Evolutionary conservation across 2,329 filamentous ascomycete species (phyloP), one percentile per base, ranked within the genome.

Genomic region (Fusarium dlaminii): DNA sequence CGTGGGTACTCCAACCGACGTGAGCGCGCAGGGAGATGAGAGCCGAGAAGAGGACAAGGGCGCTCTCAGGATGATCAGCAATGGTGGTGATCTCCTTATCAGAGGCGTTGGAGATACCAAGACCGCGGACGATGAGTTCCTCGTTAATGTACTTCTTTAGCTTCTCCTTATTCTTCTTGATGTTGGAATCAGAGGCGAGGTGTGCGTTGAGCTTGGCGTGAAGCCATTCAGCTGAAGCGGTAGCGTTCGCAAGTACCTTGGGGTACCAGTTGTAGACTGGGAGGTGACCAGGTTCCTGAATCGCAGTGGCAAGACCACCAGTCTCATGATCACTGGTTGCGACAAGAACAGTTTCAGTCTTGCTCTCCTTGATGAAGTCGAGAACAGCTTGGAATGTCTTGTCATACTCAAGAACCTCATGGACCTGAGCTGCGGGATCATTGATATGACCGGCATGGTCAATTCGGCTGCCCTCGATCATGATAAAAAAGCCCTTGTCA

Each of bases 391-490:
- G 87, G 83, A 99, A 97, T 3, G 96, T 89, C 82, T 89, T 91
- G 86, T 99, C 96, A 78, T 97, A 99, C 58, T 95, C 96, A n/a
- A 98, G 87, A 2, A 99, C 96, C 83, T 99, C 96, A 76, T 94
- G 92, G 17, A 96, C 94, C 79, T 96, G 94, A 2, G 94, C 93
- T 15, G 92, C 93, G 0, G 94, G 93, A 77, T 96, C 94, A 77
- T 96, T 96, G 72, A 89, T 90, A 80, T 96, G 94, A 12, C 95
- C 96, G 8, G 96, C 96, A 81, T 99, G 96, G 79, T 99, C 96
- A 78, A 99, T 98, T 46, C 96, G 89, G 78, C 94, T 97, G 9
- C 95, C 96, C 83, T 99, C 96, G 70, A 99, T 97, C 96, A 99
- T 98, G 77, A 99, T 87, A 84, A 99, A 99, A 87, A 98, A 99